Evolutionary conservation across 129 eudicot genomes (phyloP), one percentile per base, ranked within the genome.

Genomic region (Flaveria sonorensis): DNA sequence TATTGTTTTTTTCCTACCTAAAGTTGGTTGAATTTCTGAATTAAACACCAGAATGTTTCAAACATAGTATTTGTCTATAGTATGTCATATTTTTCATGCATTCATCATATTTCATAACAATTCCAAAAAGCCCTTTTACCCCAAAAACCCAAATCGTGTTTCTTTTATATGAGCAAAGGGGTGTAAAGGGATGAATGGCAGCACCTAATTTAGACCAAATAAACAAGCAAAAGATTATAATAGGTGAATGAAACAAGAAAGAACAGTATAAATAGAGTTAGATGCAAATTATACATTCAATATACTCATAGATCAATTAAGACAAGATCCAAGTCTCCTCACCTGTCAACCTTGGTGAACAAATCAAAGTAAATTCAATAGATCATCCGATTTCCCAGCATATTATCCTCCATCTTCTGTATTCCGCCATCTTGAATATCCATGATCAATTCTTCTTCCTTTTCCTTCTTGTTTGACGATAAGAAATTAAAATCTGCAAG

Each of bases 321-420:
- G 20, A 66, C 16, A 68, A 62, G 48, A 67, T 70, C 65, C 71
- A 71, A 75, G 73, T 39, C n/a, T n/a, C n/a, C 74, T 79, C 68
- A 88, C 97, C 89, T 72, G 55, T 88, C 94, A 75, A 91, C 94
- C 76, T 85, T 87, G 42, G 70, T 7, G 74, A 76, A 77, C 62
- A 91, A 76, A 77, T 91, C 90, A 85, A n/a, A n/a, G n/a, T n/a
- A n/a, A n/a, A n/a, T n/a, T 91, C 87, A 68, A 83, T 74, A n/a
- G n/a, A 56, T 63, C 87, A 47, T 82, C 92, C 76, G 81, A 76
- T 75, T 71, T 77, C 7, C 57, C 79, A 53, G 76, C 79, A 76
- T 75, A 12, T 52, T 86, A 48, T 81, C 83, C 63, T 10, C 72
- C 69, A 26, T 66, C 51, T 61, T 79, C 61, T 79, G 82, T 28